These are phyloP conservation scores for Cryptococcus depauperatus DNA, from an alignment of 1,284 basidiomycete species.

Conservation along the genomic window DNA sequence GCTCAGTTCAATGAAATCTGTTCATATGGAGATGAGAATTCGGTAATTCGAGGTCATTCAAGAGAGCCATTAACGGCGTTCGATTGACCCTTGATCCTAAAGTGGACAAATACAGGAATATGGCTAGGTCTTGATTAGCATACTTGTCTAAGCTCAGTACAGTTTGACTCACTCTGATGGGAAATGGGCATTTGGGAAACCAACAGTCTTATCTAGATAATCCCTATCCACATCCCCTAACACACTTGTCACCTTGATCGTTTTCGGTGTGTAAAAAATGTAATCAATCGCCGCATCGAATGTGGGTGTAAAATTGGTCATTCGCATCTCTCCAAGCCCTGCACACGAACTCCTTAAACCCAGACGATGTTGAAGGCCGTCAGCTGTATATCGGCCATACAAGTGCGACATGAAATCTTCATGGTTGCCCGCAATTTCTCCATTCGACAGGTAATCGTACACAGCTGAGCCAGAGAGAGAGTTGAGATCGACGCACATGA, in stretches of 20 bases:
- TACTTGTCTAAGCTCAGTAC: constrained; percentile 49
- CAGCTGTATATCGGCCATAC: constrained; percentile 88
- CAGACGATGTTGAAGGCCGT: constrained; percentile 73
- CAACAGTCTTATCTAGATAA: constrained; percentile 86
- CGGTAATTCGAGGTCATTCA: too few species aligned
- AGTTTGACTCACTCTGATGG: constrained; percentile 72
- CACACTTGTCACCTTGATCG: constrained; percentile 73
- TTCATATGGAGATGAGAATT: too few species aligned
- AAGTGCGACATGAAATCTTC: constrained; percentile 86
- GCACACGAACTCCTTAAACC: constrained; percentile 79
- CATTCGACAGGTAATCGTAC: constrained; percentile 79
- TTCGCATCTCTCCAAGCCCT: constrained; percentile 57
- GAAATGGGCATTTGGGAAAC: constrained; percentile 95
- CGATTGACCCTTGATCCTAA: constrained; percentile 41
- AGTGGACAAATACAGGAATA: constrained; percentile 46
- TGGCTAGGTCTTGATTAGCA: constrained; percentile 28
- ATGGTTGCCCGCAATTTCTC: constrained; percentile 64
- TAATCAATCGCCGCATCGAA: constrained; percentile 85
- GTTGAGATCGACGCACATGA: constrained; percentile 95
- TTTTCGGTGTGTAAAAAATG: constrained; percentile 79
- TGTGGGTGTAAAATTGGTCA: constrained; percentile 87
- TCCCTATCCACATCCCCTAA: constrained; percentile 77
- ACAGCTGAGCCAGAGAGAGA: constrained; percentile 80
- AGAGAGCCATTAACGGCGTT: too few species aligned
- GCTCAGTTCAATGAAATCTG: too few species aligned